Base-by-base conservation (phyloP, 345 rosid species). In the Durio zibethinus region DNA sequence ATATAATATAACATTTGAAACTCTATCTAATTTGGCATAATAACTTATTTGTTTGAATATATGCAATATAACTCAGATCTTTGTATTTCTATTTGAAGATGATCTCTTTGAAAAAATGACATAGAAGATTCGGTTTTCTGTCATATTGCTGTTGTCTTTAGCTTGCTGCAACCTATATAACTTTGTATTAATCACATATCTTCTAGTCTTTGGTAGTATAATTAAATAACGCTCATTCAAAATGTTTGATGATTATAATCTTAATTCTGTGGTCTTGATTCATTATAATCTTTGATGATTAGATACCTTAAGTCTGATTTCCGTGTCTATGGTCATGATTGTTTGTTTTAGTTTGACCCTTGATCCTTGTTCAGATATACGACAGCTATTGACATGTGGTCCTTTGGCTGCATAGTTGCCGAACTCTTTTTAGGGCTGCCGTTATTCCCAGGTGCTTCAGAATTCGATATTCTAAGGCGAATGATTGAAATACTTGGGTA, bases 351-450 rank as follows among this genome's bases (percentile, higher is more conserved):
- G 69, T 76, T 78, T 80, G 74, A 69, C 76, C 81, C 89, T 88
- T 93, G 84, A 90, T 85, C 59, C 72, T 72, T 80, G 68, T 85
- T 42, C 75, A 97, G 99, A 94, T 97, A 97, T 86, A 89, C 97
- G 42, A 94, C 98, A 10, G 92, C 94, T 80, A 94, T 94, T 73
- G 99, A 95, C 84, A 95, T 95, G 98, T 95, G 98, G 99, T 95
- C 99, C 81, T 91, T 93, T 76, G 99, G 99, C 48, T 95, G 99
- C 90, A 92, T 95, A 80, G 99, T 93, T 5, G 99, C 98, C 20
- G 99, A 95, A 80, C 84, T 95, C 76, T 95, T 92, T 86, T 90
- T 95, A 77, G 99, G 99, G 79, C 81, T 93, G 85, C 98, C 98
- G 5, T 86, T 95, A 52, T 95, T 95, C 82, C 98, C 99, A 48